A percentile compares a stretch with the other conserved stretches of the same genome.
These are phyloP conservation scores for Psilocybe sp. DNA, from an alignment of 768 basidiomycete species.

Conservation along the genomic window DNA sequence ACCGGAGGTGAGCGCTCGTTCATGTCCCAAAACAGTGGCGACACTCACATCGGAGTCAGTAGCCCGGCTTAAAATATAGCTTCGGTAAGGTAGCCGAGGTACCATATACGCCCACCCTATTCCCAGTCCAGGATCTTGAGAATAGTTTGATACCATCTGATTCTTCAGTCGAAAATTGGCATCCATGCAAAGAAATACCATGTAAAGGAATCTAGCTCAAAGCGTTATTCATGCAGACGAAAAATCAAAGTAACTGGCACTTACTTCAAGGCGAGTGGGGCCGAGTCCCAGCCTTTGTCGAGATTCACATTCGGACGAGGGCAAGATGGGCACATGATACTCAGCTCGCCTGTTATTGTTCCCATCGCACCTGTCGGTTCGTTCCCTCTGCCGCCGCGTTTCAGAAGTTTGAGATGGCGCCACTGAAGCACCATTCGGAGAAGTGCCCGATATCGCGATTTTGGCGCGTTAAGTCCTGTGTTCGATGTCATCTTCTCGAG, in stretches of 20 bases:
- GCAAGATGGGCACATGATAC: constrained; percentile 31
- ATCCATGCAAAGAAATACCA: constrained; percentile 2
- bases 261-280: neutral
- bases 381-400: constrained; percentile 21
- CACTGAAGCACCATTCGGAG: constrained; percentile 14
- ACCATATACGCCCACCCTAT: too few species aligned
- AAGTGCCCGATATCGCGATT: constrained; percentile 7
- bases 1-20: neutral
- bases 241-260: neutral
- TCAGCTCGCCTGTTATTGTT: constrained; percentile 23
- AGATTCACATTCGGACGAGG: constrained; percentile 30
- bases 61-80: neutral
- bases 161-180: constrained; percentile 13
- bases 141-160: constrained; percentile 5
- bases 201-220: constrained; percentile 5
- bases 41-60: constrained; percentile 1
- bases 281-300: constrained; percentile 16
- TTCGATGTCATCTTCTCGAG: too few species aligned
- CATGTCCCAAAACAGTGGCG: neutral
- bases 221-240: neutral
- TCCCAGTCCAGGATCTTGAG: constrained; percentile 3
- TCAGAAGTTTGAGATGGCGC: constrained; percentile 24
- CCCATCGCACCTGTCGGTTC: constrained; percentile 11
- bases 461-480: too few species aligned
- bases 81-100: neutral